Evolutionary conservation across 2,329 filamentous ascomycete species (phyloP).

Genomic region (Paraphaeosphaeria minitans): DNA sequence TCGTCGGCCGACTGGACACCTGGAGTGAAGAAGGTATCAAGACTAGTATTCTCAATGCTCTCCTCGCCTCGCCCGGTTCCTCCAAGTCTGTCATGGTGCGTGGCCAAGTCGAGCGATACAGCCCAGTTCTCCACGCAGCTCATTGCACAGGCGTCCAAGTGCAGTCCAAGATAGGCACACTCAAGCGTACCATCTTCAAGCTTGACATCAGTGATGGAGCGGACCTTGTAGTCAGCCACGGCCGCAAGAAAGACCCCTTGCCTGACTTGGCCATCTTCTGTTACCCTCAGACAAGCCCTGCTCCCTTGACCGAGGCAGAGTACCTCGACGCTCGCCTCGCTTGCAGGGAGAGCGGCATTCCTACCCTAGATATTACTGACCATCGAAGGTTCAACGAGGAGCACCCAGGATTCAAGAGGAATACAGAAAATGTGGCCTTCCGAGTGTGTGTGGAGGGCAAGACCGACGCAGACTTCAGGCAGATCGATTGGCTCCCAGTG

Average conservation of each 20-base stretch:
- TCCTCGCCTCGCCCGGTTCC: conserved; percentile 35
- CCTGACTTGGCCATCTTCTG: conserved; percentile 44
- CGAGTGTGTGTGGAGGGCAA: conserved; percentile 40
- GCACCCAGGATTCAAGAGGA: conserved; percentile 10
- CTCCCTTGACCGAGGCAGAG: conserved; percentile 2
- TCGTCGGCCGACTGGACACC: conserved; percentile 35
- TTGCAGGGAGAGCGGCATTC: conserved; percentile 30
- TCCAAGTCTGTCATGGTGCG: conserved; percentile 44
- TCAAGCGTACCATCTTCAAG: conserved; percentile 19
- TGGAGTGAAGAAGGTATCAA: conserved; percentile 41
- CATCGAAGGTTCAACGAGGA: conserved; percentile 33
- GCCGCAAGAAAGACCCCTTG: conserved; percentile 11
- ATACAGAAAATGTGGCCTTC: conserved; percentile 29
- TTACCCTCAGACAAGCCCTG: conserved; percentile 23
- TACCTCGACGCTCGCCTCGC: conserved; percentile 30
- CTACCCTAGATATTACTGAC: conserved; percentile 39
- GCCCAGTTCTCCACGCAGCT: conserved; percentile 36
- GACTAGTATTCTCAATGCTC: conserved; percentile 37
- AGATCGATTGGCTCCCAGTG: conserved; percentile 40
- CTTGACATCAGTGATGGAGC: conserved; percentile 30
- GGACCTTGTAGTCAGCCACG: conserved; percentile 27
- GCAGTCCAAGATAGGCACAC: conserved; percentile 13
- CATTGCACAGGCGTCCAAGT: conserved; percentile 30
- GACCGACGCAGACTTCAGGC: conserved; percentile 24
- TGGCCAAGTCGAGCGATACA: conserved; percentile 39